Base-by-base conservation (phyloP, 768 basidiomycete genomes). In the Imleria badia region DNA sequence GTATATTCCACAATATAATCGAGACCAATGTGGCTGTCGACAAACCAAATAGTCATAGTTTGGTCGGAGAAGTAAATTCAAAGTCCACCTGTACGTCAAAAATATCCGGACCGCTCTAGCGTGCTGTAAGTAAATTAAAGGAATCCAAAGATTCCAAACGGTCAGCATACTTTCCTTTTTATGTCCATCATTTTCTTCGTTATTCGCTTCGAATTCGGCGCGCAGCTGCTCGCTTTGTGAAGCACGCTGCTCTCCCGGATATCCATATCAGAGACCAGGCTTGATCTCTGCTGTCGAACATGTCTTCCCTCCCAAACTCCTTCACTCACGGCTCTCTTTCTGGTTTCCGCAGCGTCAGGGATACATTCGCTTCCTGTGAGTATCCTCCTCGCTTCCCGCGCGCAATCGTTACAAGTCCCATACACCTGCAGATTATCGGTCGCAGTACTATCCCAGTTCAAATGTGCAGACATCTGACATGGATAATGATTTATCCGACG, bases 391-490 rank as follows among this genome's bases (percentile, higher is more conserved):
- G 14, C 35, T 5, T 23, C 43, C 38, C 26, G 17, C 2, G 55
- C 43, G 10, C 20, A 30, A 20, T 45, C 12, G 10, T 49, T 60
- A n/a, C 29, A 35, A n/a, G 26, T 40, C 43, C 51, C 29, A 57
- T 46, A 12, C 54, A 22, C 19, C 52, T 55, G 19, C 59, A 90
- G 88, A 89, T 66, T 83, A 82, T 50, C 81, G 88, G 30, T 75
- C 86, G 9, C 87, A 89, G 64, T 86, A 81, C 62, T 78, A 88
- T 38, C 83, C 82, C 20, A 81, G 81, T 47, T 82, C 84, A 9
- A 76, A 78, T 31, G 78, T 85, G 23, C 78, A 78, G n/a, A 74
- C 80, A 5, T 73, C 76, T 7, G 78, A 81, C 52, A 64, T 71
- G 8, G 72, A 68, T 17, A 74, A 74, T 49, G 66, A 71, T 19